These are phyloP conservation scores for Shiraia bambusicola DNA, from an alignment of 2,329 filamentous ascomycete genomes.

Conservation along the genomic window DNA sequence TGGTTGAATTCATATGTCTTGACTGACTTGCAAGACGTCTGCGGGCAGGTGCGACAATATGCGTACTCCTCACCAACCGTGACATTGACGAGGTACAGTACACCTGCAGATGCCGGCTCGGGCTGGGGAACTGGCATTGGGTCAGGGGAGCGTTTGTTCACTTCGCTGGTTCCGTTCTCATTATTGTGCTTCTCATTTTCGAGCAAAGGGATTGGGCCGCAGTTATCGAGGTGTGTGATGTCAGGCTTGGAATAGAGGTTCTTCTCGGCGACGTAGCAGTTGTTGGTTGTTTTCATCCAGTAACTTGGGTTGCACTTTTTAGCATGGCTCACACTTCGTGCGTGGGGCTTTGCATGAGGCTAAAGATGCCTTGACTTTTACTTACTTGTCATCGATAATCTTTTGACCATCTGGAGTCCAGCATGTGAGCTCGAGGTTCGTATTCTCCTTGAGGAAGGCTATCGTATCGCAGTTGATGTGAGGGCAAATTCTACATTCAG, in stretches of 20 bases:
- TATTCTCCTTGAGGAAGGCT: slow-evolving; percentile 28
- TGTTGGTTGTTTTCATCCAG: slow-evolving; percentile 35
- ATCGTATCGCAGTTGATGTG: slow-evolving; percentile 21
- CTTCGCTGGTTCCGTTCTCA: slow-evolving; percentile 25
- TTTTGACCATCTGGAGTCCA: slow-evolving; percentile 27
- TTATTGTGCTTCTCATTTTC: slow-evolving; percentile 23
- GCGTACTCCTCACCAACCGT: slow-evolving; percentile 34
- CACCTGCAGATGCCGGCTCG: slow-evolving; percentile 3
- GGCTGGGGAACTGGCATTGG: slow-evolving; percentile 5
- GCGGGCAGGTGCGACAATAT: slow-evolving; percentile 23
- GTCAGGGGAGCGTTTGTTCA: slow-evolving; percentile 14
- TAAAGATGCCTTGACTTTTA: neutral
- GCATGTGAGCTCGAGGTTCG: slow-evolving; percentile 31
- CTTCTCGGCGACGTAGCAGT: slow-evolving; percentile 34
- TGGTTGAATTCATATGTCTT: slow-evolving; percentile 25
- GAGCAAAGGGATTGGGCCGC: slow-evolving; percentile 31
- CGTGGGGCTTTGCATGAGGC: too few species aligned
- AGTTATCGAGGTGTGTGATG: slow-evolving; percentile 27
- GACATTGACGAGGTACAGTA: slow-evolving; percentile 33
- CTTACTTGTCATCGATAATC: slow-evolving; percentile 34
- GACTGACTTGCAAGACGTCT: slow-evolving; percentile 13
- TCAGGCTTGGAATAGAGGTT: slow-evolving; percentile 28
- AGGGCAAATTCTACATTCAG: slow-evolving; percentile 31
- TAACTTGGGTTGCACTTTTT: slow-evolving; percentile 3
- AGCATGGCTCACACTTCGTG: too few species aligned